Base-by-base conservation (phyloP, 768 basidiomycete species). In the Boletus rex-veris region DNA sequence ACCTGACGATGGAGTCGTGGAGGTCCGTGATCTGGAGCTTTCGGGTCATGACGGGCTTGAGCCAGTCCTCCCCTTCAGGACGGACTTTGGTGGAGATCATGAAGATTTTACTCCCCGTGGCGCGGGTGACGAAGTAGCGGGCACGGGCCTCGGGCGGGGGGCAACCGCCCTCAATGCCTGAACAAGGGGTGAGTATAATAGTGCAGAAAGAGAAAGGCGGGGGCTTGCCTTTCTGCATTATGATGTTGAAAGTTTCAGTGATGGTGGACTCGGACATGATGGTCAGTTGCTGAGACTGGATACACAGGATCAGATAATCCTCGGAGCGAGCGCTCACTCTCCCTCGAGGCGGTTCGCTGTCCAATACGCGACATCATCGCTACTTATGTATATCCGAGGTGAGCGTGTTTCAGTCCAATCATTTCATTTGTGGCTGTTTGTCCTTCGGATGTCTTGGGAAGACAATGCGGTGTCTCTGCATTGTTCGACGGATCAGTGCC, bases 61-160 rank as follows among this genome's bases (percentile, higher is more conserved):
- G 83, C 74, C 1, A 59, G 39, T 16, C 37, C n/a, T 77, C 75
- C 5, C 83, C 82, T 8, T 72, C 61, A 0, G 72, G 66, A 37
- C 86, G 82, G 10, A 75, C 59, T 5, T 78, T 75, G 19, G 80
- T 73, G 15, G 74, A 64, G 57, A 88, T 73, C 24, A 73, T 64
- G 45, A 88, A 74, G 18, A 60, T 57, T 14, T 71, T 35, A 35
- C 73, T 68, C 15, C 62, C 64, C 4, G 74, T 50, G 12, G 45
- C 12, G 37, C 75, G 72, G 24, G 80, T 79, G 55, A 90, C 59
- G 19, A 74, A 76, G 65, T 80, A 73, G 59, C 86, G 69, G 16
- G 79, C 80, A 35, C 71, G 73, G 10, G 85, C 83, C 21, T 74
- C 81, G 1, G 89, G 83, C 0, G 86, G 83, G 9, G 80, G 81